Percentiles rank a stretch among this genome's conserved stretches.
phyloP scores from a whole-genome alignment of 306 rosid species.

The Cucumis hystrix region DNA sequence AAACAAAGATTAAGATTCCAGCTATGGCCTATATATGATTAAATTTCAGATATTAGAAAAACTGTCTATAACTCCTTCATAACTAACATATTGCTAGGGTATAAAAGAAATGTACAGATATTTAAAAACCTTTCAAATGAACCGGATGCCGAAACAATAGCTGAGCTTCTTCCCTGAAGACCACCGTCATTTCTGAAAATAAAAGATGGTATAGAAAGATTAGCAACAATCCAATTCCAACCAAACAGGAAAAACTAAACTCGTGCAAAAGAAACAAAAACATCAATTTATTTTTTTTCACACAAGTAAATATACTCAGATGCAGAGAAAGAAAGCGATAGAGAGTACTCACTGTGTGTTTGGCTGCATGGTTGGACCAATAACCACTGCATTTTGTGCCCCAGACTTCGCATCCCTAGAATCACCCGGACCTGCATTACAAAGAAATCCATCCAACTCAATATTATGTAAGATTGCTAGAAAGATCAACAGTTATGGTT shows the following conservation, averaged over 20 bases:
- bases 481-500: not conserved
- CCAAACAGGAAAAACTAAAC: not conserved
- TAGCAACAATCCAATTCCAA: conserved; percentile 5
- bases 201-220: conserved; percentile 4
- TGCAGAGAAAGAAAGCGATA: not conserved
- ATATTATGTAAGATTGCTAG: not conserved
- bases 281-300: not conserved
- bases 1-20: not conserved
- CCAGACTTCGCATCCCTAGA: conserved; percentile 35
- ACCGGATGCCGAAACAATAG: conserved; percentile 43
- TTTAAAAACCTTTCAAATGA: conserved; percentile 67
- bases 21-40: not conserved
- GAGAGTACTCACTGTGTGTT: conserved; percentile 35
- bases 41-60: not conserved
- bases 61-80: not conserved
- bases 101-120: conserved; percentile 7
- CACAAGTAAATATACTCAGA: not conserved
- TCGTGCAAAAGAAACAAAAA: not conserved
- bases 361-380: conserved; percentile 73
- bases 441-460: not conserved
- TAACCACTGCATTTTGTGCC: conserved; percentile 61
- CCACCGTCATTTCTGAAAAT: conserved; percentile 50
- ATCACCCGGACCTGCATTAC: conserved; percentile 38
- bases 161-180: conserved; percentile 42
- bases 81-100: not conserved